Conservation (phyloP, 2,329 filamentous ascomycete genomes). For the Dothiorella sarmentorum region DNA sequence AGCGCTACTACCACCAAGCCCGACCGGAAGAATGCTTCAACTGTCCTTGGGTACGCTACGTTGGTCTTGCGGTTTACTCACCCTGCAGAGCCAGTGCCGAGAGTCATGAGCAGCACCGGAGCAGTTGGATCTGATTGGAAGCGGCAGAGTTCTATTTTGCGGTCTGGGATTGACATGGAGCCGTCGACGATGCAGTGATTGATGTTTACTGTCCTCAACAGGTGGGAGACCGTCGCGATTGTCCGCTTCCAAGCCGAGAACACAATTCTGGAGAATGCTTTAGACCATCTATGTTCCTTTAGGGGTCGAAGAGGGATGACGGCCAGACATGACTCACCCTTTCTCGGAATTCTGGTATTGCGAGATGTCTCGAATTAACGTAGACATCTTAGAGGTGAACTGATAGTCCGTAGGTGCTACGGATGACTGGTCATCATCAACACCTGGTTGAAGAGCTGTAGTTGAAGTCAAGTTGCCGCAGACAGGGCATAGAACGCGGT, state of each 20-base stretch:
- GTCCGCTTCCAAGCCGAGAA: neutral
- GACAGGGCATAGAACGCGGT: too few species aligned
- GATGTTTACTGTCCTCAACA: neutral
- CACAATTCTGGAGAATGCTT: neutral
- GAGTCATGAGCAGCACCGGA: constrained; percentile 25
- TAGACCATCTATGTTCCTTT: too few species aligned
- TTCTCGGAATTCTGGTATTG: neutral
- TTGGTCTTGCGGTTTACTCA: too few species aligned
- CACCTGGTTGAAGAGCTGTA: too few species aligned
- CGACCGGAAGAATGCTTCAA: too few species aligned
- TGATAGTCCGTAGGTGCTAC: too few species aligned
- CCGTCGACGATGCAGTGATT: constrained; percentile 21
- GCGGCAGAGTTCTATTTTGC: constrained; percentile 20
- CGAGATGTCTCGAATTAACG: neutral
- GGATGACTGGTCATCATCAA: too few species aligned
- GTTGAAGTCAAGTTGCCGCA: too few species aligned
- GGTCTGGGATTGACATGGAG: constrained; percentile 18
- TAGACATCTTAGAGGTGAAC: neutral
- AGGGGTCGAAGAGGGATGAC: too few species aligned
- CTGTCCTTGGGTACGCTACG: too few species aligned
- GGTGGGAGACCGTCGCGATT: neutral
- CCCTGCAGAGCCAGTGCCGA: constrained; percentile 26
- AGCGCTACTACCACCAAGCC: too few species aligned
- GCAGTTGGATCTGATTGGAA: constrained; percentile 21
- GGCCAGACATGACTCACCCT: neutral